Conservation (phyloP, 257 asterid genomes). For the Solanum sparsipilum region DNA sequence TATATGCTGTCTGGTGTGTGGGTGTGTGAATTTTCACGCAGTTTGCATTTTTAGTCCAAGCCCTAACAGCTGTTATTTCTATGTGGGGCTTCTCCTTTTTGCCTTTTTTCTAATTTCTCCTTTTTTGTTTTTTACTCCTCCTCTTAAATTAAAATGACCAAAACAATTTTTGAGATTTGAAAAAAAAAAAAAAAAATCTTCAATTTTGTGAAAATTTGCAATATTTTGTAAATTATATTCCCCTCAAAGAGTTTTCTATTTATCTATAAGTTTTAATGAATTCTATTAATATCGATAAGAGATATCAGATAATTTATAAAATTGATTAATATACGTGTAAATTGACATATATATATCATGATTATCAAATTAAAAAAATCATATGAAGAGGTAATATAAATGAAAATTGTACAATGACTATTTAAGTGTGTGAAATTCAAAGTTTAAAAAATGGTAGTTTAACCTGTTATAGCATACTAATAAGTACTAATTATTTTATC, state of each 20-base stretch:
- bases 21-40: neutral
- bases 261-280: neutral
- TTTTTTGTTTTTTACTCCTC: neutral
- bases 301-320: neutral
- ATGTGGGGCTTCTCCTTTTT: neutral
- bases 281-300: neutral
- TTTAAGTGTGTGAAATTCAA: neutral
- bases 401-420: neutral
- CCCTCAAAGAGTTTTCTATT: neutral
- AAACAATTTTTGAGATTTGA: neutral
- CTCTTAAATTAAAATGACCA: neutral
- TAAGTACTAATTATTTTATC: neutral
- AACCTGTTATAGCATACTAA: neutral
- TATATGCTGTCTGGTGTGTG: neutral
- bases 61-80: slow-evolving; percentile 14
- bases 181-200: too few relatives aligned
- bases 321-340: neutral
- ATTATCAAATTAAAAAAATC: neutral
- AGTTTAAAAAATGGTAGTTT: neutral
- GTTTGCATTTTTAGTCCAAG: slow-evolving; percentile 1
- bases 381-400: neutral
- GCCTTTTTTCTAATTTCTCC: neutral
- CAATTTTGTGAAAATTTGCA: neutral
- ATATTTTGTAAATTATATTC: neutral
- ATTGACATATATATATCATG: too few relatives aligned